Conservation (phyloP, 2,329 filamentous ascomycete genomes). For the Apiospora koreana region DNA sequence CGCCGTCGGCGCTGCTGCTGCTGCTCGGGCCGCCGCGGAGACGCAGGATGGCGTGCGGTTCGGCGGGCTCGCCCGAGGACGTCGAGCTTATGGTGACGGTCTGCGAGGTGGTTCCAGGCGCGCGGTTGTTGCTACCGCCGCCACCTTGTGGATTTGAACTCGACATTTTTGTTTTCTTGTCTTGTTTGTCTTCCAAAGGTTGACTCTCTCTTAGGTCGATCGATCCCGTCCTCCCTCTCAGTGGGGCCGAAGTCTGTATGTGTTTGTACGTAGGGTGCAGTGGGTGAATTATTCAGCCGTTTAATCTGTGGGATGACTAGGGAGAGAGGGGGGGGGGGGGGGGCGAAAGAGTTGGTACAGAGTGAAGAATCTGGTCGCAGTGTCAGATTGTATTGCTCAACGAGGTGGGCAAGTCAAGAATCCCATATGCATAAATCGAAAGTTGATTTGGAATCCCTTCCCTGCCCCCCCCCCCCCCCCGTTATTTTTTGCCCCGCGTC, state of each 20-base stretch:
- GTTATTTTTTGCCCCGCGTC: background rate
- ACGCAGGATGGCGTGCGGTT: conserved; percentile 44
- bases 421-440: background rate
- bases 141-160: conserved; percentile 1
- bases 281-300: background rate
- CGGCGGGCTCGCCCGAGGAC: no score
- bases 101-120: background rate
- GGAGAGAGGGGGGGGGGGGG: background rate
- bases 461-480: background rate
- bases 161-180: background rate
- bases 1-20: conserved; percentile 23
- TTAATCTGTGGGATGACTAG: background rate
- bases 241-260: background rate
- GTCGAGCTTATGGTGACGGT: conserved; percentile 3
- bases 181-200: no score
- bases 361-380: no score
- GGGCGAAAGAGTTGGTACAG: no score
- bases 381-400: background rate
- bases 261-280: background rate
- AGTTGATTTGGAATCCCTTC: background rate
- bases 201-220: no score
- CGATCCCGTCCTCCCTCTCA: no score
- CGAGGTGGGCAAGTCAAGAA: background rate
- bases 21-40: conserved; percentile 51
- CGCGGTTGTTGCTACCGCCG: background rate